Base-by-base conservation (phyloP, 345 rosid species). In the Rhodamnia argentea region DNA sequence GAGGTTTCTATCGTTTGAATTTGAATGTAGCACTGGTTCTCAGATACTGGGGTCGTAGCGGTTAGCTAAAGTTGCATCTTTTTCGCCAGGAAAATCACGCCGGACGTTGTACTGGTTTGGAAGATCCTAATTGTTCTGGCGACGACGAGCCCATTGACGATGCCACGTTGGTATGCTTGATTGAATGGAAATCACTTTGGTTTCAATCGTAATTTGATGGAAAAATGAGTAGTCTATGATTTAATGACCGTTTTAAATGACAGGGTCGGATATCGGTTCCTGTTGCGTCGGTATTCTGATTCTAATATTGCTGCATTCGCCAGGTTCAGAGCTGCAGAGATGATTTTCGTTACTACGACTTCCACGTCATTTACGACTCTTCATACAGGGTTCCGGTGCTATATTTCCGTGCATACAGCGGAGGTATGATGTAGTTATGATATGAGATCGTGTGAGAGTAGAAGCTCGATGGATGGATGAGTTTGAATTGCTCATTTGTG, bases 341-440 rank as follows among this genome's bases (percentile, higher is more conserved):
- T 85, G 92, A 90, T 87, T 92, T 85, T 74, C 97, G 90, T 86
- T 91, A 89, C 93, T 96, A 90, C 32, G 99, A 97, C 88, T 94
- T 93, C 86, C 98, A 96, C 87, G 86, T 96, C 16, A 90, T 96
- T 70, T 94, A 95, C 90, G 94, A 97, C 90, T 87, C 91, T 59
- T 92, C 96, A 1, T 97, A 90, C 75, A 86, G 90, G 87, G 95
- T 95, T 87, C 99, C 99, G 7, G 97, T 93, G 87, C 92, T 97
- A 47, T 96, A 94, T 83, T 94, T 96, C 81, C 95, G 96, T 10
- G 98, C 92, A 42, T 92, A 93, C 44, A 44, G 88, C 83, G 88
- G 93, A 5, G 93, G 99, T 97, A 90, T 85, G 94, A 89, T 82
- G 59, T 24, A 20, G 78, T 32, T 70, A 9, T 70, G 47, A 16